Evolutionary conservation across 768 basidiomycete genomes (phyloP), one percentile per base, ranked within the genome.

Genomic region (Lactifluus echinatus): DNA sequence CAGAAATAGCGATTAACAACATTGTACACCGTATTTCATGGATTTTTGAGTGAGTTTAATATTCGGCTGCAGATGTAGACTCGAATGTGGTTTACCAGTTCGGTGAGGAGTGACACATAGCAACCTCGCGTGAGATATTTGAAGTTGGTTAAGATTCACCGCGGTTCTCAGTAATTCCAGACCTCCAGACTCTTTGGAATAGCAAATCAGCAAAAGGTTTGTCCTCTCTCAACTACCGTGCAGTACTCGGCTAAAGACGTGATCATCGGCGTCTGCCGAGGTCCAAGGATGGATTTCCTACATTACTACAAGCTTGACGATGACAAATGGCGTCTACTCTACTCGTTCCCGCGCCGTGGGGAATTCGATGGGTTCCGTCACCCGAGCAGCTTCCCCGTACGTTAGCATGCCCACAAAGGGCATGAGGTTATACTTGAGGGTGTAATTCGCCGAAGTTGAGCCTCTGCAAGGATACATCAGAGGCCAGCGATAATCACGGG

Each of bases 351-450:
- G 55, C 29, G 62, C 59, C 47, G 63, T 61, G 43, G 72, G 72
- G 65, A 72, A 72, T 4, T 67, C 57, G 8, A 76, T 66, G 24
- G 73, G 68, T 55, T 70, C 65, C 19, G 57, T 59, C 36, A 75
- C 78, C 46, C 75, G 74, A 46, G 75, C 75, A 14, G 83, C 89
- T 68, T 89, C 86, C 24, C 90, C 92, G 50, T 85, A 87, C 2
- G 79, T 84, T 47, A 93, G 76, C 43, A 83, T 63, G 19, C 93
- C 93, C 19, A 94, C 88, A 66, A 87, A 84, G 7, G 93, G 93
- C 90, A 94, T 93, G 31, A 92, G 67, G 66, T 93, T 92, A 72
- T 93, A 95, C 65, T 86, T 88, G 26, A 95, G 76, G 1, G 79
- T 74, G 68, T 89, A 93, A 57, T 81, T 73, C 6, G 85, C 83